phyloP scores from a whole-genome alignment of 1,284 basidiomycete species.

The Stygiomarasmius scandens region DNA sequence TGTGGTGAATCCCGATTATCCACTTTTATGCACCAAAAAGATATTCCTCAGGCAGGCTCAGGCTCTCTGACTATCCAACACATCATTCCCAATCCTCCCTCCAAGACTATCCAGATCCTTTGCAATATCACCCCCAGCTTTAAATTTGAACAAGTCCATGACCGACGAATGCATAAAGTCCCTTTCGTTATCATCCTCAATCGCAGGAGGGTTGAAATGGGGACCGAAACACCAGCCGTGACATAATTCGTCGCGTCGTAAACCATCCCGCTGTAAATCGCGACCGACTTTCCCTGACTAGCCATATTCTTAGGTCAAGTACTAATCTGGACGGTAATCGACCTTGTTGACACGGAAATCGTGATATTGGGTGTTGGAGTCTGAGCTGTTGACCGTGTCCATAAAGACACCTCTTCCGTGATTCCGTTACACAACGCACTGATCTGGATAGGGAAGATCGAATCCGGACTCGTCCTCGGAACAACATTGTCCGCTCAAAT shows the following conservation, averaged over 20 bases:
- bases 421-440: conserved; percentile 92
- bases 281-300: conserved; percentile 65
- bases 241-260: conserved; percentile 91
- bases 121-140: conserved; percentile 86
- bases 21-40: conserved; percentile 88
- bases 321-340: conserved; percentile 97
- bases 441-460: conserved; percentile 96
- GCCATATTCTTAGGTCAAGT: conserved; percentile 86
- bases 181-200: conserved; percentile 71
- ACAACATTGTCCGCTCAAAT: conserved; percentile 79
- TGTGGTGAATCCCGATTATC: conserved; percentile 92
- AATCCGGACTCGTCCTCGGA: conserved; percentile 68
- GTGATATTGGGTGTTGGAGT: conserved; percentile 87
- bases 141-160: conserved; percentile 81
- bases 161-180: conserved; percentile 83
- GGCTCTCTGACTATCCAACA: conserved; percentile 79
- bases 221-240: conserved; percentile 54
- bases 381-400: conserved; percentile 79
- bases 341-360: conserved; percentile 91
- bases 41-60: conserved; percentile 90
- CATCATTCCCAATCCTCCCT: conserved; percentile 56
- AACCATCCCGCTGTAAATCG: conserved; percentile 81
- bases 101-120: conserved; percentile 70
- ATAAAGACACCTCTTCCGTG: conserved; percentile 79
- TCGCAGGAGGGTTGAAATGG: conserved; percentile 37